Evolutionary conservation across 2,329 filamentous ascomycete genomes (phyloP), one percentile per base, ranked within the genome.

Genomic region (Alternaria arborescens): DNA sequence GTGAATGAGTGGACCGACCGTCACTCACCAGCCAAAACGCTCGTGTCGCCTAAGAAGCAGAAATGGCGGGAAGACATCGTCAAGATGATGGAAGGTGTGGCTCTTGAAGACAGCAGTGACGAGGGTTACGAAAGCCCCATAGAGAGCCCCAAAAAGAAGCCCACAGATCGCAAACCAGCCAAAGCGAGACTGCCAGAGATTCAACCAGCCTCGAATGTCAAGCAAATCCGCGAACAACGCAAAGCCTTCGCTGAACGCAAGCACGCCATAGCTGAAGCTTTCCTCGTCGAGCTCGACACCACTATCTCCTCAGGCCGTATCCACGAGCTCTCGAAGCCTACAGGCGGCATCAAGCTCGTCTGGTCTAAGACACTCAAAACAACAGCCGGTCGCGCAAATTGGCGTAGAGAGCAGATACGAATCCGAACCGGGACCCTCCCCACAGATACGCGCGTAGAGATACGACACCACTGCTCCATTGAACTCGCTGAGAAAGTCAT

Each of bases 401-500:
- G 83, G 83, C 79, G 78, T 11, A 76, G 81, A 52, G 81, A 84
- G 68, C 78, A 76, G 18, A 76, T 80, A 20, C 78, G 77, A 50
- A 67, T 75, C 1, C 75, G 70, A 44, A 73, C 67, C 11, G 70
- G 73, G 8, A 62, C 75, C 28, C 34, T 58, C 0, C 60, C 71
- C 8, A 67, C 68, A 10, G 67, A 74, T 47, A 65, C 68, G 24
- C 71, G 62, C 20, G 69, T 61, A 32, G 73, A 71, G n/a, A 77
- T 80, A 58, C 78, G 77, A 26, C 88, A 94, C 76, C 80, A 87
- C 70, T 93, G 92, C 10, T 88, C 84, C 16, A 97, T 98, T 72
- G 94, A 98, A 75, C 87, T 98, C 3, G 92, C 94, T 0, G 88
- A 92, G 55, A 97, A 96, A 76, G 89, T 97, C 47, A 93, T 98